These are phyloP conservation scores for Hamamelis virginiana DNA, from an alignment of 164 flowering plant species.

Conservation along the genomic window DNA sequence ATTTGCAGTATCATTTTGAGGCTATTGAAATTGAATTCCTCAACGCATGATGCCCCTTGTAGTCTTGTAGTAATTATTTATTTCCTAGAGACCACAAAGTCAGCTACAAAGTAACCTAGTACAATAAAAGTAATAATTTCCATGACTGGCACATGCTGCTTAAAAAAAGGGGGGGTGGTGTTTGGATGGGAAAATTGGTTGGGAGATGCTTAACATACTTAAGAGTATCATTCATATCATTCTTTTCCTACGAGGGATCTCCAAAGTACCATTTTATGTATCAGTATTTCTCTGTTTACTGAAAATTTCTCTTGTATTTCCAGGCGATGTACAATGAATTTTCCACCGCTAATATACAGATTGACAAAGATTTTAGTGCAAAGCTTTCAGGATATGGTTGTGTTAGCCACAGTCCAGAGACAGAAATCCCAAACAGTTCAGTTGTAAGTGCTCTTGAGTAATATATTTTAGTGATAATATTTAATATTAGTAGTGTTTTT, in stretches of 20 bases:
- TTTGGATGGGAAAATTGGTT: too few relatives aligned
- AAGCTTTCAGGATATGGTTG: conserved; percentile 99
- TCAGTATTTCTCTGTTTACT: conserved; percentile 1
- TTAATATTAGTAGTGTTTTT: not conserved
- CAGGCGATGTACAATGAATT: conserved; percentile 99
- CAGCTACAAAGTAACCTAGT: too few relatives aligned
- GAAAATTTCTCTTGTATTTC: conserved; percentile 7
- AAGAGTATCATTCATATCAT: not conserved
- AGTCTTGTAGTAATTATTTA: too few relatives aligned
- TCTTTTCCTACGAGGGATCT: not conserved
- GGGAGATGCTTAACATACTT: too few relatives aligned
- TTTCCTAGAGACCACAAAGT: too few relatives aligned
- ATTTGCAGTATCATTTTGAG: not conserved
- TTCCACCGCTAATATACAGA: conserved; percentile 84
- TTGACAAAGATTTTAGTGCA: conserved; percentile 95
- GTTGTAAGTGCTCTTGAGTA: conserved; percentile 47
- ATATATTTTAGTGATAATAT: not conserved
- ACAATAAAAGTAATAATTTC: too few relatives aligned
- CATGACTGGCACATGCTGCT: too few relatives aligned
- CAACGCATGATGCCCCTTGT: not conserved
- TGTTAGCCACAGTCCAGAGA: conserved; percentile 62
- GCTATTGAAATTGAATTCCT: not conserved
- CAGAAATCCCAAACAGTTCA: conserved; percentile 61
- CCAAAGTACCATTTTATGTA: not conserved
- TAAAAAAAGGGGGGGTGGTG: too few relatives aligned